Evolutionary conservation across 2,329 filamentous ascomycete genomes (phyloP).

Genomic region (Cercospora citrullina): DNA sequence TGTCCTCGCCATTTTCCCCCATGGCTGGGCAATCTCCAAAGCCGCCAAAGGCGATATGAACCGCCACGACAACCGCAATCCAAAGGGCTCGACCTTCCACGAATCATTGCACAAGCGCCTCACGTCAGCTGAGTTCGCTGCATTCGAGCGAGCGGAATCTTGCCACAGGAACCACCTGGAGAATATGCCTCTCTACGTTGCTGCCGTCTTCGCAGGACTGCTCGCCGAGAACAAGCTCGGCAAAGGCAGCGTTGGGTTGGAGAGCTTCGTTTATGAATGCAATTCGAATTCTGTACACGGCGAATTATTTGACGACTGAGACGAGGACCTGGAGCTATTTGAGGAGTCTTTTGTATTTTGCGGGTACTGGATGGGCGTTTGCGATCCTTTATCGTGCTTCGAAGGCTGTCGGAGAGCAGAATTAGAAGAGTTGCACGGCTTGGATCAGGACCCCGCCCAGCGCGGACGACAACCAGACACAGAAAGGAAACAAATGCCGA

Average conservation of each 20-base stretch:
- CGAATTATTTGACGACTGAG: constrained; percentile 39
- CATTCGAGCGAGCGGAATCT: constrained; percentile 48
- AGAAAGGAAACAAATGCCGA: background rate
- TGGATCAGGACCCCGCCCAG: background rate
- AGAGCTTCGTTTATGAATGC: constrained; percentile 41
- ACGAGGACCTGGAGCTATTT: constrained; percentile 32
- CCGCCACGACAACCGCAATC: constrained; percentile 48
- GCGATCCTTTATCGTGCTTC: constrained; percentile 37
- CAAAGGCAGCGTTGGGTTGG: constrained; percentile 35
- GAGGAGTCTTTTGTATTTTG: constrained; percentile 36
- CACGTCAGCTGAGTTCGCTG: constrained; percentile 41
- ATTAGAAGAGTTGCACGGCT: background rate
- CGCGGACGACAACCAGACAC: background rate
- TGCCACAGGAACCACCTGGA: constrained; percentile 51
- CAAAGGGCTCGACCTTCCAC: constrained; percentile 40
- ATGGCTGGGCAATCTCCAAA: constrained; percentile 42
- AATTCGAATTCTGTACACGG: constrained; percentile 42
- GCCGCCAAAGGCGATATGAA: constrained; percentile 41
- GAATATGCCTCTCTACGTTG: constrained; percentile 49
- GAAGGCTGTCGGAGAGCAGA: constrained; percentile 27
- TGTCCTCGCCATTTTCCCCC: constrained; percentile 45
- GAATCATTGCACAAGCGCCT: constrained; percentile 43
- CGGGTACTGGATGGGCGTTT: constrained; percentile 36
- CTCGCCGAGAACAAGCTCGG: constrained; percentile 40
- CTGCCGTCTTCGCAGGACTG: constrained; percentile 47